Conservation (phyloP, 768 basidiomycete species). For the Clathrus columnatus region DNA sequence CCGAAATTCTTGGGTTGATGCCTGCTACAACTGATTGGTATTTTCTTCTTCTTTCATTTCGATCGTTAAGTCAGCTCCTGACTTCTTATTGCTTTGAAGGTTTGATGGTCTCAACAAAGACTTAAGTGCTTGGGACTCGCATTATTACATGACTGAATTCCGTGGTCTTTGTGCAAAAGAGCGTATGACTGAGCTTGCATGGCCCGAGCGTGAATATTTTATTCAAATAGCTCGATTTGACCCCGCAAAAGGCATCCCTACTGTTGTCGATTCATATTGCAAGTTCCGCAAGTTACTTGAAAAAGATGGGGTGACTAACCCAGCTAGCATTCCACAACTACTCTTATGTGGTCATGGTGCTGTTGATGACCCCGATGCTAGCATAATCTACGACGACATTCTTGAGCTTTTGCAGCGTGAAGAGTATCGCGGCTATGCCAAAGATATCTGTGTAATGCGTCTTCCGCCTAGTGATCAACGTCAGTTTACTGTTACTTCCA, state of each 20-base stretch:
- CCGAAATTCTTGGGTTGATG: constrained; percentile 59
- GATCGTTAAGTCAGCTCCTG: constrained; percentile 25
- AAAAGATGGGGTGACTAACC: constrained; percentile 32
- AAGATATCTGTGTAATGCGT: constrained; percentile 70
- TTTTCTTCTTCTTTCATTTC: too few relatives aligned
- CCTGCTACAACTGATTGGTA: constrained; percentile 84
- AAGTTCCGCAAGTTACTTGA: constrained; percentile 66
- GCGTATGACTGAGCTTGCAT: constrained; percentile 70
- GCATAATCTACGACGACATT: constrained; percentile 80
- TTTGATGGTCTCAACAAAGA: constrained; percentile 95
- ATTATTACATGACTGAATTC: constrained; percentile 88
- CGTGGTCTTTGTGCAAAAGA: constrained; percentile 65
- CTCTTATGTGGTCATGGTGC: constrained; percentile 86
- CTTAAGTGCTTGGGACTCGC: constrained; percentile 68
- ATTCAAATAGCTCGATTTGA: constrained; percentile 94
- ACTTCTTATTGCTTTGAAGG: constrained; percentile 29
- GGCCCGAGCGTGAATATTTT: constrained; percentile 79
- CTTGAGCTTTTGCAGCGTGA: constrained; percentile 49
- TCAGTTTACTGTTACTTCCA: constrained; percentile 27
- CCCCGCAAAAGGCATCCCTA: constrained; percentile 75
- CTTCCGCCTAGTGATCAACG: constrained; percentile 78
- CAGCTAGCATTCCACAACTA: constrained; percentile 60
- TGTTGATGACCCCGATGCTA: constrained; percentile 92
- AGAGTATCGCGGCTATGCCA: constrained; percentile 42
- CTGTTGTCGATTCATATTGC: constrained; percentile 81